A percentile compares a stretch with the other conserved stretches of the same genome.
Evolutionary conservation across 2,329 filamentous ascomycete species (phyloP).

Genomic region (Pseudonectria foliicola): DNA sequence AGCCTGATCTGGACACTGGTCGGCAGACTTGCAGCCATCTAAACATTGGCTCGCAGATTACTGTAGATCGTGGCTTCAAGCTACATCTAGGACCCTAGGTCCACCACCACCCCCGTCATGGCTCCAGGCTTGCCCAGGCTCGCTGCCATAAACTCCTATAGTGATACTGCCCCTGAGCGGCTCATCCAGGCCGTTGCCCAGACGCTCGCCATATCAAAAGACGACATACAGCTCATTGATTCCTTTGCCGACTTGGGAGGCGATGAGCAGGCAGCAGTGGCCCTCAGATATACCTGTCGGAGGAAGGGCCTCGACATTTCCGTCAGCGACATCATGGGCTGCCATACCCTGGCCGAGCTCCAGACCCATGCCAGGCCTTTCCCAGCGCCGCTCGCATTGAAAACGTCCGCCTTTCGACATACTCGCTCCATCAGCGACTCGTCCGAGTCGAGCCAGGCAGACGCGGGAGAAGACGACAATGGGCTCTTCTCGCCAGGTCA

Average conservation of each 20-base stretch:
- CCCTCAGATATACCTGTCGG: conserved; percentile 10
- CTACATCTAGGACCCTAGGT: neutral
- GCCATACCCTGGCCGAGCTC: conserved; percentile 37
- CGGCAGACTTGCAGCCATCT: no score
- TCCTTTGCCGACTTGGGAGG: conserved; percentile 40
- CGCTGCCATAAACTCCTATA: conserved; percentile 13
- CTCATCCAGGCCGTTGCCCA: conserved; percentile 29
- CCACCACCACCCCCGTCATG: conserved; percentile 5
- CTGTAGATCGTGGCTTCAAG: no score
- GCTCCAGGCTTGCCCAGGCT: conserved; percentile 16
- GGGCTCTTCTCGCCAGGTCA: conserved; percentile 5
- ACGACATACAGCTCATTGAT: conserved; percentile 29
- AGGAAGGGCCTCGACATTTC: conserved; percentile 25
- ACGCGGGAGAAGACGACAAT: neutral
- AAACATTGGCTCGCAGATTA: no score
- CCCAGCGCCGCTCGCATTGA: neutral
- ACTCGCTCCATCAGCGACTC: conserved; percentile 5
- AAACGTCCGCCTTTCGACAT: neutral
- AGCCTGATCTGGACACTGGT: no score
- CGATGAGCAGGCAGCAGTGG: conserved; percentile 27
- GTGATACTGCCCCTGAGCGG: conserved; percentile 21
- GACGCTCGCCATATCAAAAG: conserved; percentile 27
- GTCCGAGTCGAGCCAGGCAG: neutral
- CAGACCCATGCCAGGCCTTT: conserved; percentile 30
- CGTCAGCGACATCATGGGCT: conserved; percentile 35